Base-by-base conservation (phyloP, 2,329 filamentous ascomycete genomes). In the Microsporum ferrugineum region DNA sequence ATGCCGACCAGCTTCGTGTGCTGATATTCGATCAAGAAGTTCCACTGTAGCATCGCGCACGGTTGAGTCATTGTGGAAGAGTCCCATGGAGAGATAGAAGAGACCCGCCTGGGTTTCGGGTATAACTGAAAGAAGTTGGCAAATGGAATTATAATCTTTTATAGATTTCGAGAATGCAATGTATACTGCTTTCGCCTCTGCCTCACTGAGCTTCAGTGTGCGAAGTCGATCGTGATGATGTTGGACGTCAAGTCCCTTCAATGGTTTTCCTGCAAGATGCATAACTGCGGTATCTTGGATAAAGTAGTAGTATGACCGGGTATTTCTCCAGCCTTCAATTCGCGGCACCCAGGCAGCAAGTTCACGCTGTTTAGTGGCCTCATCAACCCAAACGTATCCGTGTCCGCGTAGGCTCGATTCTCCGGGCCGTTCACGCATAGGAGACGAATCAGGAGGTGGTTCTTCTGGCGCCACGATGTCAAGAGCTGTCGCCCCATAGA, bases 241-340 rank as follows among this genome's bases (percentile, higher is more conserved):
- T 67, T 91, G 86, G 7, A 99, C 78, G 71, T 99, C 94, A 31
- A 77, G 67, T 58, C 71, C 69, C 70, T 74, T 75, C 66, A 76
- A 70, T 61, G 71, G 71, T 47, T 70, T 70, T 10, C 73, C 70
- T n/a, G 73, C 70, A 58, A 68, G 71, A 61, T 72, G 74, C 63
- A 72, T 70, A 43, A 72, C 67, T 23, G 74, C 73, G n/a, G 76
- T 72, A 62, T 76, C 89, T 78, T 95, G 89, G 65, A 97, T 92
- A 71, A 90, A 97, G 66, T 89, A 91, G 76, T 95, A 96, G 71
- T 99, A 99, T 69, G 89, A 95, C 63, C 94, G 82, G 0, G 94
- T 97, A 65, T 90, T 95, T 66, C 94, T 85, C 94, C 94, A 99
- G 61, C 92, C 94, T 76, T 99, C 94, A 64, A 99, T 95, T 61